Evolutionary conservation across 257 asterid genomes (phyloP), one percentile per base, ranked within the genome.

Genomic region (Prunella vulgaris): DNA sequence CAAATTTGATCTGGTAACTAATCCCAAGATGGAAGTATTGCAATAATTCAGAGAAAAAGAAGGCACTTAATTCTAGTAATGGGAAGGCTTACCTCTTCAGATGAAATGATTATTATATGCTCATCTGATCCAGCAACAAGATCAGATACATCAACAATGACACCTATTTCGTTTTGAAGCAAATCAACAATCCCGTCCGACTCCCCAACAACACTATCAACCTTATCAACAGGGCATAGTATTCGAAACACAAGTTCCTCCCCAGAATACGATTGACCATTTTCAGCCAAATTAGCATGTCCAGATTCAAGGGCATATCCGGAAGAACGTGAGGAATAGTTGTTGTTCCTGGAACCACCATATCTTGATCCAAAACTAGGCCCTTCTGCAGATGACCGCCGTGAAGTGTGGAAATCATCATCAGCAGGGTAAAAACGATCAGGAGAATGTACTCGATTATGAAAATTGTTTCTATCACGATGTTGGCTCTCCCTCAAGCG

Each of bases 401-500:
- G 74, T 66, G 81, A 76, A 67, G 60, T 60, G 64, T 78, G 88
- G 70, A 86, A 87, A 64, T 86, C 90, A 59, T 90, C 93, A 52
- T 82, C 89, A 18, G 79, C 72, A 48, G 90, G 84, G 74, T 67
- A 64, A 59, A 88, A 84, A 21, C 77, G 88, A 40, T 87, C 96
- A 5, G 96, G 93, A 46, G 95, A 86, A 49, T 83, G 84, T 49
- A 68, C 42, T 76, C 88, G 91, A 52, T 83, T 86, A 17, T 77
- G 81, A 62, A 84, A 84, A 64, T 87, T 75, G 84, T 71, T 81
- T 71, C 95, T 85, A 49, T 90, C 97, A 17, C 96, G 99, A 76
- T 88, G 97, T 70, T 93, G 99, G 76, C 94, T 85, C 86, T 93
- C 99, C 71, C 91, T 82, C 82, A 93, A 80, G 49, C 97, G 97